Conservation (phyloP, 2,329 filamentous ascomycete species). For the Fusarium sp. region DNA sequence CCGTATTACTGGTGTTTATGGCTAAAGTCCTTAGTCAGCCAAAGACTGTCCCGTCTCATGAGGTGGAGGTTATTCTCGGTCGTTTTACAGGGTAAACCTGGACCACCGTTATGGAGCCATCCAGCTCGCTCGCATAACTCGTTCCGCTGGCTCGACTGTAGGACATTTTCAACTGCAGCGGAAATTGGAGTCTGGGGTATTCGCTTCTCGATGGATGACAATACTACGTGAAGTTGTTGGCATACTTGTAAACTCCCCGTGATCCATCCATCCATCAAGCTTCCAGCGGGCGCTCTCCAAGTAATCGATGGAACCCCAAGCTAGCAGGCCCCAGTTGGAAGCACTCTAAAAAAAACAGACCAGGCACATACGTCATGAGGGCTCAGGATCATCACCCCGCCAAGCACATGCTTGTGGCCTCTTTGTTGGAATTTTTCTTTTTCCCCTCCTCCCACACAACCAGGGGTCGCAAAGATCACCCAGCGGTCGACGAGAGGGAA, state of each 20-base stretch:
- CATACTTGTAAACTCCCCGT: neutral
- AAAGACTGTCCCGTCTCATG: neutral
- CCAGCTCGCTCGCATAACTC: neutral
- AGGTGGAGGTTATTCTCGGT: neutral
- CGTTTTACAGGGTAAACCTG: neutral
- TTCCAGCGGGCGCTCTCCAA: neutral
- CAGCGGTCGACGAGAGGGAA: neutral
- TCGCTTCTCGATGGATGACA: neutral
- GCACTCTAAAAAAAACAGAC: neutral
- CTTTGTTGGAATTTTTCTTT: neutral
- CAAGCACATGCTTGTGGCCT: constrained; percentile 6
- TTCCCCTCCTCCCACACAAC: neutral
- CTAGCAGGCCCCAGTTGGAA: neutral
- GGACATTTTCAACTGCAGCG: neutral
- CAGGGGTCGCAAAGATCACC: neutral
- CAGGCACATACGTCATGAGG: constrained; percentile 3
- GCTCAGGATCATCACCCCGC: neutral
- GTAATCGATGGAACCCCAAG: neutral
- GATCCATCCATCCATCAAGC: neutral
- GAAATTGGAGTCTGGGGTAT: neutral
- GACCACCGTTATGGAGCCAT: neutral
- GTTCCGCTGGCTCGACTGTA: neutral
- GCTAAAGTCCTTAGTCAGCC: neutral
- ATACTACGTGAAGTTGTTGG: neutral
- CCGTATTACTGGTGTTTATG: neutral